Evolutionary conservation across 306 rosid species (phyloP).

Genomic region (cucumber (Cucumis sativus)): Cucumber_9930_V3 NC_026656.2:2868001-2868500

Average conservation of each 20-base stretch:
- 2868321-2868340: constrained; percentile 32
- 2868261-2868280: background rate
- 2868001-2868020: constrained; percentile 88
- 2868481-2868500: constrained; percentile 63
- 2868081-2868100: constrained; percentile 19
- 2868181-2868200: constrained; percentile 85
- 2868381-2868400: constrained; percentile 75
- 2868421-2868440: constrained; percentile 48
- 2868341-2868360: constrained; percentile 85
- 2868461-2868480: constrained; percentile 93
- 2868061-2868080: constrained; percentile 19
- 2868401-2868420: constrained; percentile 51
- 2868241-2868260: background rate
- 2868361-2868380: constrained; percentile 93
- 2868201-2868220: constrained; percentile 96
- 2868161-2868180: constrained; percentile 86
- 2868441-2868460: constrained; percentile 51
- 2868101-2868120: constrained; percentile 25
- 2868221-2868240: constrained; percentile 20
- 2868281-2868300: background rate
- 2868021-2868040: constrained; percentile 64
- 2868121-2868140: constrained; percentile 48
- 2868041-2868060: constrained; percentile 39
- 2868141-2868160: constrained; percentile 50
- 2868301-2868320: background rate